Evolutionary conservation across 345 rosid genomes (phyloP), one percentile per base, ranked within the genome.

Genomic region (Cardamine occulta): DNA sequence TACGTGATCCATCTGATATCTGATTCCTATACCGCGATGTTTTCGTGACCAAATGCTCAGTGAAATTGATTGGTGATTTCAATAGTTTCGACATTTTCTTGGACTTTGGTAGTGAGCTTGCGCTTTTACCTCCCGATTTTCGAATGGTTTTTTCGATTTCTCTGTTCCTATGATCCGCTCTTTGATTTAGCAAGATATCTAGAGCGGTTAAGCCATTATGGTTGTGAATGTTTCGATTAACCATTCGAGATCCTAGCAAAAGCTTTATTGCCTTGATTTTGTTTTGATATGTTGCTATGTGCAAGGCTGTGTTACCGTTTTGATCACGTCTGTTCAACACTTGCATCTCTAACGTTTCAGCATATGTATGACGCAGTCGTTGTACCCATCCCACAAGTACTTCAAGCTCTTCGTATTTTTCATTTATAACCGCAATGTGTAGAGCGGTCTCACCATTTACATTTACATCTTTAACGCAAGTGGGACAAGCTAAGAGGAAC

Each of bases 281-380:
- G 62, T 51, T 73, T 0, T 14, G 29, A 32, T 63, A 68, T 12
- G 67, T 65, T 55, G 80, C 79, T 13, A 72, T 11, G 21, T 80
- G 83, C 44, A 26, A 44, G 32, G 62, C 66, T 2, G 83, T 80
- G 75, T 77, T 74, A 15, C 78, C 77, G 23, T 80, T 70, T 28
- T 72, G 72, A 6, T 77, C 73, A 45, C 69, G 77, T 68, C 17
- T 47, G 65, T 82, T 77, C 51, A 76, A 7, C 1, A 67, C 19
- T 8, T 77, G 76, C 14, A 23, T 47, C 57, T 49, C 78, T 9
- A 54, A 14, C 0, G 61, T 15, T 24, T 48, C 34, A 0, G 71
- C 70, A 15, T 67, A 28, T 19, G 4, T 32, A 5, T 67, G 34
- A 31, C 15, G 21, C 6, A 48, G 29, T 39, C 63, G 70, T 15